These are phyloP conservation scores for Cutaneotrichosporon spelunceum DNA, from an alignment of 1,284 basidiomycete genomes.

Conservation along the genomic window DNA sequence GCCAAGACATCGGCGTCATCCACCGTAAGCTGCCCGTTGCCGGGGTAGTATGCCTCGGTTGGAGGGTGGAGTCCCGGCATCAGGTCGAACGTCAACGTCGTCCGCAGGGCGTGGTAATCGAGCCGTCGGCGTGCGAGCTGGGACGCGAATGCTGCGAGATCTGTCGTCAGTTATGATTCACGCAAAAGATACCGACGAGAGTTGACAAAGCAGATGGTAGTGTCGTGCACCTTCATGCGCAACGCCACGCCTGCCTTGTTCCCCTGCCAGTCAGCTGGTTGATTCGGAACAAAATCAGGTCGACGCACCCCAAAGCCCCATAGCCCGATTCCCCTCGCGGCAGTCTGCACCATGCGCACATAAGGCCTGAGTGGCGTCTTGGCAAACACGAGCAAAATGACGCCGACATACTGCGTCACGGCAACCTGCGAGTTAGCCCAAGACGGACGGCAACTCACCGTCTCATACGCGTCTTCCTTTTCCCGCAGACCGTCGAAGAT, in stretches of 20 bases:
- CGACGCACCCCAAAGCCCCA: constrained; percentile 42
- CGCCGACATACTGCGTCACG: constrained; percentile 44
- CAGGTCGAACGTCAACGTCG: constrained; percentile 32
- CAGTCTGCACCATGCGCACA: constrained; percentile 33
- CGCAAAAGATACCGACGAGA: constrained; percentile 55
- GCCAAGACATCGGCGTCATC: constrained; percentile 41
- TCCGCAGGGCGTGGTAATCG: constrained; percentile 36
- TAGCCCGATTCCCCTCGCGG: constrained; percentile 43
- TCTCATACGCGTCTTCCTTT: constrained; percentile 42
- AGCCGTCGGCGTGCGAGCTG: constrained; percentile 52
- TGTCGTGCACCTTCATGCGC: constrained; percentile 42
- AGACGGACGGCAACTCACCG: constrained; percentile 15
- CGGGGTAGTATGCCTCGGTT: constrained; percentile 36
- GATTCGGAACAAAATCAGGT: constrained; percentile 1
- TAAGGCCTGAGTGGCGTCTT: constrained; percentile 45
- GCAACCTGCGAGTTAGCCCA: constrained; percentile 28
- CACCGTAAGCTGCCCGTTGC: constrained; percentile 21
- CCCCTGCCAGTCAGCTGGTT: constrained; percentile 41
- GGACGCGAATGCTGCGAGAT: constrained; percentile 58
- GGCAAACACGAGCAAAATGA: constrained; percentile 58
- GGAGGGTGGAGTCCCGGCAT: constrained; percentile 30
- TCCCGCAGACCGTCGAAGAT: constrained; percentile 56
- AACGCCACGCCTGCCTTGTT: constrained; percentile 51
- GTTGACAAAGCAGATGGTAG: constrained; percentile 57
- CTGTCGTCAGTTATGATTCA: constrained; percentile 35